These are phyloP conservation scores for Medicago arabica DNA, from an alignment of 306 rosid genomes.

Conservation along the genomic window DNA sequence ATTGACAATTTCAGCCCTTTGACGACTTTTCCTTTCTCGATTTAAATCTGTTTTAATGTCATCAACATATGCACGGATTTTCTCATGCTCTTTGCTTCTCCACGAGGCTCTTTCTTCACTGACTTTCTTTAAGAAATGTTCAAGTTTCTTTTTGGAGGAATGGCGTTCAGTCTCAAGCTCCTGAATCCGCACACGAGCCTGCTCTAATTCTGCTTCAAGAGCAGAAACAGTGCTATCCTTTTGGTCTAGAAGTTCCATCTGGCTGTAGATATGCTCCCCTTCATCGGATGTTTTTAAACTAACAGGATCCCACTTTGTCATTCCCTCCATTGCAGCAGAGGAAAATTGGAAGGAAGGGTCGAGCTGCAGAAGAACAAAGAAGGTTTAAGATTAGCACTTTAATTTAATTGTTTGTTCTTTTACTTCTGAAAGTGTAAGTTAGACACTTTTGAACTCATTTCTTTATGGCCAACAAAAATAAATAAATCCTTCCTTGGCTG, in stretches of 20 bases:
- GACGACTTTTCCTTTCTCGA: conserved; percentile 82
- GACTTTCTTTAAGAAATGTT: conserved; percentile 81
- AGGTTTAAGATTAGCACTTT: conserved; percentile 20
- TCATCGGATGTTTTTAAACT: conserved; percentile 64
- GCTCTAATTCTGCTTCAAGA: conserved; percentile 85
- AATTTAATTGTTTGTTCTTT: neutral
- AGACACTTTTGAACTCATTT: neutral
- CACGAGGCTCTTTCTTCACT: conserved; percentile 79
- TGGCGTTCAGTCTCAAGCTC: conserved; percentile 84
- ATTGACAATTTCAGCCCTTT: conserved; percentile 78
- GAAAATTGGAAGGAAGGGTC: conserved; percentile 65
- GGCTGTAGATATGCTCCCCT: conserved; percentile 59
- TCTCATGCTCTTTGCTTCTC: conserved; percentile 93
- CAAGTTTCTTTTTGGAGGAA: conserved; percentile 81
- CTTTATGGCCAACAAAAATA: neutral
- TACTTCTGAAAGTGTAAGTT: neutral
- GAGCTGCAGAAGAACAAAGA: conserved; percentile 46
- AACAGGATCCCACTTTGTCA: conserved; percentile 93
- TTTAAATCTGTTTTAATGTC: conserved; percentile 71
- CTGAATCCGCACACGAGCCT: conserved; percentile 70
- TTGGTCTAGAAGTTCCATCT: conserved; percentile 74
- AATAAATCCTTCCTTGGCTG: conserved; percentile 12
- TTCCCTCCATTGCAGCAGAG: conserved; percentile 82
- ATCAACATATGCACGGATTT: conserved; percentile 78
- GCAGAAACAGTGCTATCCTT: conserved; percentile 70